A percentile compares a stretch with the other conserved stretches of the same genome.
These are phyloP conservation scores for Penicillium sp. DNA, from an alignment of 2,329 filamentous ascomycete species.

Conservation along the genomic window DNA sequence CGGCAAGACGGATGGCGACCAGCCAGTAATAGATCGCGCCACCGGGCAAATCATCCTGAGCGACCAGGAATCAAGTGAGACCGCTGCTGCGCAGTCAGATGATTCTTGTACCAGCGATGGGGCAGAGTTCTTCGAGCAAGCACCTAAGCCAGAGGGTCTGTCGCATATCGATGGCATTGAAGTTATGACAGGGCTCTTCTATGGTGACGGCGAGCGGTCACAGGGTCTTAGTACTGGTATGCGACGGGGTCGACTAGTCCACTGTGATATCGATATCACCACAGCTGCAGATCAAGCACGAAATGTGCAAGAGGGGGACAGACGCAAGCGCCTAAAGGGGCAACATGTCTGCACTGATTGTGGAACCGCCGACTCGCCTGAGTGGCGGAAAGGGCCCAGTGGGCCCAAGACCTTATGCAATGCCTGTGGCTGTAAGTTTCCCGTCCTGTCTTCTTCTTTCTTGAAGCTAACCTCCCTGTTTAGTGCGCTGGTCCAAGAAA, in stretches of 20 bases:
- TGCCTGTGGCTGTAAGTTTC: conserved; percentile 75
- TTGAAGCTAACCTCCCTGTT: not conserved
- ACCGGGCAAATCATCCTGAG: conserved; percentile 21
- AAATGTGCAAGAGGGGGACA: conserved; percentile 59
- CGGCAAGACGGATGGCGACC: conserved; percentile 29
- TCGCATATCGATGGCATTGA: conserved; percentile 86
- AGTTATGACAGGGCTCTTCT: conserved; percentile 85
- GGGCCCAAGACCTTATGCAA: conserved; percentile 96
- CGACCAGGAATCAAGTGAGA: conserved; percentile 37
- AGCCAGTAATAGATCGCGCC: conserved; percentile 1
- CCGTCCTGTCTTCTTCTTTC: not conserved
- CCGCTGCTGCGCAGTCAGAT: conserved; percentile 31
- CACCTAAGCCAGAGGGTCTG: conserved; percentile 75
- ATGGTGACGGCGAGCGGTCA: conserved; percentile 84
- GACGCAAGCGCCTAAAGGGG: conserved; percentile 87
- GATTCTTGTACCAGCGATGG: conserved; percentile 51
- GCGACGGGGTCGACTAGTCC: conserved; percentile 75
- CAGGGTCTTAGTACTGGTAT: conserved; percentile 85
- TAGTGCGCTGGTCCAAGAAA: conserved; percentile 65
- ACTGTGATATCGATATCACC: conserved; percentile 82
- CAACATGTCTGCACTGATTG: conserved; percentile 97
- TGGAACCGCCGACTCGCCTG: conserved; percentile 88
- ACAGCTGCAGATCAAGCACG: conserved; percentile 69
- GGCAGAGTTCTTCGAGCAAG: conserved; percentile 81
- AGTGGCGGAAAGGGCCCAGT: conserved; percentile 92